A percentile compares a stretch with the other conserved stretches of the same genome.
phyloP scores from a whole-genome alignment of 75 land plant genomes.

The Azolla pinnata region DNA sequence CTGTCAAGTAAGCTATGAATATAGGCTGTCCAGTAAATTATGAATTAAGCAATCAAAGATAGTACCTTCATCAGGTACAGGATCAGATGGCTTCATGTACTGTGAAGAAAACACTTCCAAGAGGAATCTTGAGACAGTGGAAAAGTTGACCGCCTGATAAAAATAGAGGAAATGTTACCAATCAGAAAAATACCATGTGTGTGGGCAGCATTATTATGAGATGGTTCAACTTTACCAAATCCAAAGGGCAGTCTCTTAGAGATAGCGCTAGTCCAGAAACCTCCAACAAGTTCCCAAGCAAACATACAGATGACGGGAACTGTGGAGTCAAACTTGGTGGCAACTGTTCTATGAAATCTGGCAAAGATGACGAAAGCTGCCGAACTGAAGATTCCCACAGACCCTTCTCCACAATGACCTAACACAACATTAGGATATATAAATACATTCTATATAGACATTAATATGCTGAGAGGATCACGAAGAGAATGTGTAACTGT shows the following conservation, averaged over 20 bases:
- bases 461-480: neutral
- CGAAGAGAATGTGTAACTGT: too few species aligned
- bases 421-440: neutral
- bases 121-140: slow-evolving; percentile 43
- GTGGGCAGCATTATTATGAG: too few species aligned
- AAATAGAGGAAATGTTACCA: neutral
- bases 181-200: neutral
- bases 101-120: slow-evolving; percentile 49
- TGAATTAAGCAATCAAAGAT: neutral
- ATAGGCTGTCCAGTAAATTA: too few species aligned
- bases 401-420: slow-evolving; percentile 50
- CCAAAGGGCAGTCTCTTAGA: slow-evolving; percentile 33
- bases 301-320: slow-evolving; percentile 68
- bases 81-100: slow-evolving; percentile 19
- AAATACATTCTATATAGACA: neutral
- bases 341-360: slow-evolving; percentile 31
- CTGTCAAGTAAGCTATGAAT: too few species aligned
- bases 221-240: slow-evolving; percentile 36
- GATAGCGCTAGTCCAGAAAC: slow-evolving; percentile 40
- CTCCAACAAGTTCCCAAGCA: slow-evolving; percentile 84
- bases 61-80: slow-evolving; percentile 7
- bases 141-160: slow-evolving; percentile 60
- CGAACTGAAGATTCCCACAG: slow-evolving; percentile 48
- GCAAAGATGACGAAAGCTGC: slow-evolving; percentile 50
- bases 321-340: slow-evolving; percentile 43